Evolutionary conservation across 1,284 basidiomycete species (phyloP).

Genomic region (Sanguinoderma infundibulare): DNA sequence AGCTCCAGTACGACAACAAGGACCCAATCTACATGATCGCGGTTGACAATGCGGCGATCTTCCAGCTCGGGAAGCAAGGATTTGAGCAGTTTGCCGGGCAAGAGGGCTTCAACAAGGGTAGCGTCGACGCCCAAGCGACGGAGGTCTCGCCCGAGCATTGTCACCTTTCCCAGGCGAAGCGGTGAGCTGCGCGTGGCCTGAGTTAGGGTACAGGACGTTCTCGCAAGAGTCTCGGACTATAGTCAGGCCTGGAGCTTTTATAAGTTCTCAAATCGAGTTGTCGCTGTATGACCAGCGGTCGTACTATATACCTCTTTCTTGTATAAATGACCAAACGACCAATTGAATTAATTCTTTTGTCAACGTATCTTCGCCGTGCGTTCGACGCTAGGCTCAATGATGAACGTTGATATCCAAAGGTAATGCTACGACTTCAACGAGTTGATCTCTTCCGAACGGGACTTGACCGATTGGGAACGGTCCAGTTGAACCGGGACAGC

Average conservation of each 20-base stretch:
- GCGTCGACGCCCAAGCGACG: neutral
- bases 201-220: too few relatives aligned
- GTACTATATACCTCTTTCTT: too few relatives aligned
- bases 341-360: too few relatives aligned
- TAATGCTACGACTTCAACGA: constrained; percentile 44
- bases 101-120: neutral
- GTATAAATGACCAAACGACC: too few relatives aligned
- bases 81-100: neutral
- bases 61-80: neutral
- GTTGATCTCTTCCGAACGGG: constrained; percentile 50
- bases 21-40: neutral
- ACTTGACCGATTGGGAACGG: constrained; percentile 46
- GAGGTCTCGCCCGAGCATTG: neutral
- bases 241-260: too few relatives aligned
- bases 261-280: too few relatives aligned
- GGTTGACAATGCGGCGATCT: neutral
- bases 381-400: too few relatives aligned
- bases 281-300: too few relatives aligned
- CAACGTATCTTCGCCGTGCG: too few relatives aligned
- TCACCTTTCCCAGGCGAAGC: neutral
- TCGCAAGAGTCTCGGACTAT: too few relatives aligned
- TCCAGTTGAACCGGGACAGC: constrained; percentile 49
- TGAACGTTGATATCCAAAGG: constrained; percentile 13
- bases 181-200: too few relatives aligned
- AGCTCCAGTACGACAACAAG: neutral